phyloP scores from a whole-genome alignment of 176 grass and related monocot species.

The Themeda triandra region DNA sequence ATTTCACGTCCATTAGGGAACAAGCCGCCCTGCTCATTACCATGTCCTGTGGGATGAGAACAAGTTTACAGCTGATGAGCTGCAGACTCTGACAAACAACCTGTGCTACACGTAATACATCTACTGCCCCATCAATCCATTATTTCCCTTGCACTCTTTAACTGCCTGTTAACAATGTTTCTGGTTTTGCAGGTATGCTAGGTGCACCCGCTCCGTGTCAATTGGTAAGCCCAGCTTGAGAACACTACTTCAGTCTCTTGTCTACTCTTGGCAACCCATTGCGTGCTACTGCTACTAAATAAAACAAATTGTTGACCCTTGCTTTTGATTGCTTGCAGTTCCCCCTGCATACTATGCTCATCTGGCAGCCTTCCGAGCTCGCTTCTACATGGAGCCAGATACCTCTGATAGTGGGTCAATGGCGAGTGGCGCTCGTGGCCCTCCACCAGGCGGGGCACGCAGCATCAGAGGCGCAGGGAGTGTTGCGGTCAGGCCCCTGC shows the following conservation, averaged over 20 bases:
- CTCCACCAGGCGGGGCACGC: slow-evolving; percentile 38
- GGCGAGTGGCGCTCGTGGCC: slow-evolving; percentile 54
- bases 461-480: slow-evolving; percentile 47
- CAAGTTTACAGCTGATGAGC: slow-evolving; percentile 90
- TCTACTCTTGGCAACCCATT: neutral
- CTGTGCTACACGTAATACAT: slow-evolving; percentile 92
- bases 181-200: slow-evolving; percentile 60
- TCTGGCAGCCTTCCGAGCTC: slow-evolving; percentile 81
- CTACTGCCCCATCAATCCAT: neutral
- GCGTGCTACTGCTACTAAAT: neutral
- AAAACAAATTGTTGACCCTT: neutral
- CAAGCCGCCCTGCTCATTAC: slow-evolving; percentile 93
- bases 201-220: slow-evolving; percentile 86
- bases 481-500: slow-evolving; percentile 82
- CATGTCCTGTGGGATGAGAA: slow-evolving; percentile 98
- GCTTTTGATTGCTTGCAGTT: slow-evolving; percentile 50
- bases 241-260: neutral
- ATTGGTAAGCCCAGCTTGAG: slow-evolving; percentile 51
- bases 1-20: slow-evolving; percentile 50
- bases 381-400: slow-evolving; percentile 92
- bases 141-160: neutral
- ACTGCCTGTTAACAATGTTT: neutral
- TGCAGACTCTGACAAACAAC: slow-evolving; percentile 95
- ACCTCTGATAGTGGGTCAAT: slow-evolving; percentile 83
- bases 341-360: slow-evolving; percentile 91